phyloP scores from a whole-genome alignment of 2,329 filamentous ascomycete genomes.

The Cladosporium sp. region DNA sequence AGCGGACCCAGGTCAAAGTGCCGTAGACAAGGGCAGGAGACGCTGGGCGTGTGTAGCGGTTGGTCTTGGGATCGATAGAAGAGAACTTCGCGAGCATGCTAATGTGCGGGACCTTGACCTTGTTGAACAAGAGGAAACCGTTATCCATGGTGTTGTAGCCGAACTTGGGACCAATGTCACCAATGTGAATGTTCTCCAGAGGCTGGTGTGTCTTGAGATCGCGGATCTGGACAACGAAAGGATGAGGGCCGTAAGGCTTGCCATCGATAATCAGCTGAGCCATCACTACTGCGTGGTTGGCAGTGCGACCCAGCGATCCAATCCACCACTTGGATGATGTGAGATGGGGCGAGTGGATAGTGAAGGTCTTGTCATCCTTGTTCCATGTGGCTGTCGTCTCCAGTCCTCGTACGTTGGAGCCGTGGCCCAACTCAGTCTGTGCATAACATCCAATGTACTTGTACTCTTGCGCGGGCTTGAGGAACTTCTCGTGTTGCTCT shows the following conservation, averaged over 20 bases:
- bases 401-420: constrained; percentile 71
- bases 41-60: constrained; percentile 66
- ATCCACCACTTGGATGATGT: constrained; percentile 86
- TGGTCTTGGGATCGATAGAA: constrained; percentile 65
- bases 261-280: constrained; percentile 71
- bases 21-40: constrained; percentile 71
- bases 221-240: constrained; percentile 74
- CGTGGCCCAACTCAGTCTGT: constrained; percentile 78
- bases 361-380: constrained; percentile 70
- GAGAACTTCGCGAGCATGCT: constrained; percentile 75
- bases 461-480: constrained; percentile 67
- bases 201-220: constrained; percentile 69
- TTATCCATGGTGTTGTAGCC: constrained; percentile 69
- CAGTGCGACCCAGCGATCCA: constrained; percentile 71
- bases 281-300: constrained; percentile 77
- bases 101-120: constrained; percentile 71
- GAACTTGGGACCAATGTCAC: constrained; percentile 74
- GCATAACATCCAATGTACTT: constrained; percentile 77
- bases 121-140: constrained; percentile 74
- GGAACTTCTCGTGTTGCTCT: constrained; percentile 72
- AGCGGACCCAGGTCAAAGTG: constrained; percentile 73
- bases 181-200: constrained; percentile 69
- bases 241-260: constrained; percentile 71
- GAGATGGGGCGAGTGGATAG: constrained; percentile 69
- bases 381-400: constrained; percentile 76